These are phyloP conservation scores for Fusarium sp. DNA, from an alignment of 2,329 filamentous ascomycete species.

Conservation along the genomic window DNA sequence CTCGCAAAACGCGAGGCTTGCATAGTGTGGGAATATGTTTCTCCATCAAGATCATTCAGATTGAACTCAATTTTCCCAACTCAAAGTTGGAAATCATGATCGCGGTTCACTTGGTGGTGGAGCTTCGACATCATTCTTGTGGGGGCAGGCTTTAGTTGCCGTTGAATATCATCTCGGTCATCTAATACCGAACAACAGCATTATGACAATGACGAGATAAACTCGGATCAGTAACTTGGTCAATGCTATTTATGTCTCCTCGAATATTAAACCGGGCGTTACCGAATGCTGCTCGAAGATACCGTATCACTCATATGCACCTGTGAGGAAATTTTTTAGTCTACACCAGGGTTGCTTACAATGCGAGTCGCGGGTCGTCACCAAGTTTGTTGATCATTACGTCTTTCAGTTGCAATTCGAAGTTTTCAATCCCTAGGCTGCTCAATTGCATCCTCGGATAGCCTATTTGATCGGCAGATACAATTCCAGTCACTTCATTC, in stretches of 20 bases:
- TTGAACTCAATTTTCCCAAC: conserved; percentile 7
- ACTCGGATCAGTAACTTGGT: conserved; percentile 33
- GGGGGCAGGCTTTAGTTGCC: conserved; percentile 15
- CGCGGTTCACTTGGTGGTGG: conserved; percentile 28
- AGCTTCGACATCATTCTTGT: conserved; percentile 35
- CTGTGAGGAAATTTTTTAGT: background rate
- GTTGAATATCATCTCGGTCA: conserved; percentile 33
- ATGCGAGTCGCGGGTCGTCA: background rate
- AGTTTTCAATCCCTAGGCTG: background rate
- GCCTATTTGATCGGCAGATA: background rate
- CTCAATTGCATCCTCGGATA: background rate
- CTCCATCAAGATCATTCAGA: conserved; percentile 10
- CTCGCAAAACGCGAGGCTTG: conserved; percentile 12
- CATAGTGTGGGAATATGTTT: conserved; percentile 20
- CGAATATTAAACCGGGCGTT: background rate
- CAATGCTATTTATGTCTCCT: background rate
- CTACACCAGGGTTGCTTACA: background rate
- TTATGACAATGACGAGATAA: conserved; percentile 28
- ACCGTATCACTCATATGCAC: background rate
- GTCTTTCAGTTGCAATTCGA: conserved; percentile 1
- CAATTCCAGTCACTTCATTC: background rate
- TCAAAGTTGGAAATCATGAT: conserved; percentile 34
- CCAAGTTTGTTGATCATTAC: background rate
- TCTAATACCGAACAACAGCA: conserved; percentile 35
- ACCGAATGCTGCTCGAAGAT: conserved; percentile 3